Percentiles rank a stretch among this genome's conserved stretches.
phyloP scores from a whole-genome alignment of 495 filamentous ascomycete species.

The Podospora bellae-mahoneyi region DNA sequence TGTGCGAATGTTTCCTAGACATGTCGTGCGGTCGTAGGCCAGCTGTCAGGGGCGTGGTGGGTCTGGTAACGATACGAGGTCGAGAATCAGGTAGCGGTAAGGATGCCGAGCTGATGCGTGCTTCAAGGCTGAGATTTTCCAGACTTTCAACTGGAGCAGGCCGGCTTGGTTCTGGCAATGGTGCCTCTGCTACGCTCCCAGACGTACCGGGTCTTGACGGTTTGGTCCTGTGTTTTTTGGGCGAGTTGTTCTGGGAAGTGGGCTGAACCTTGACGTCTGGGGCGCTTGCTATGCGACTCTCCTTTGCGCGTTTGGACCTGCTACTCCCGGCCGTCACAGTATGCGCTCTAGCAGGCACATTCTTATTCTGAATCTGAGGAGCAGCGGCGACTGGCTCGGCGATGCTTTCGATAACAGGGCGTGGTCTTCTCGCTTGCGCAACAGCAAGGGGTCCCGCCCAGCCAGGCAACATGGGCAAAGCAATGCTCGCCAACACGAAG shows the following conservation, averaged over 20 bases:
- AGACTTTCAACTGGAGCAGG: slow-evolving; percentile 32
- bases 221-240: slow-evolving; percentile 25
- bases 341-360: slow-evolving; percentile 58
- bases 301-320: slow-evolving; percentile 47
- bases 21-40: slow-evolving; percentile 51
- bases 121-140: slow-evolving; percentile 45
- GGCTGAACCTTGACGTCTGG: slow-evolving; percentile 34
- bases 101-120: slow-evolving; percentile 62
- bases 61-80: slow-evolving; percentile 44
- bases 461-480: slow-evolving; percentile 49
- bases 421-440: slow-evolving; percentile 67
- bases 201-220: slow-evolving; percentile 20
- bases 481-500: slow-evolving; percentile 63
- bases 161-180: slow-evolving; percentile 19
- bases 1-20: slow-evolving; percentile 48
- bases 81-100: slow-evolving; percentile 56
- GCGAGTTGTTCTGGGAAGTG: slow-evolving; percentile 24
- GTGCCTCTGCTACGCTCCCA: slow-evolving; percentile 7
- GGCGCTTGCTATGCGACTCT: slow-evolving; percentile 38
- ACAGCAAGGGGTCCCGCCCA: slow-evolving; percentile 69
- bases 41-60: slow-evolving; percentile 49
- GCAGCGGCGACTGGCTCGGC: slow-evolving; percentile 48
- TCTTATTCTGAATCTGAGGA: slow-evolving; percentile 20
- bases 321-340: slow-evolving; percentile 53
- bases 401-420: slow-evolving; percentile 53